Evolutionary conservation across 2,329 filamentous ascomycete genomes (phyloP).

Genomic region (Ambrosiella beaveri): DNA sequence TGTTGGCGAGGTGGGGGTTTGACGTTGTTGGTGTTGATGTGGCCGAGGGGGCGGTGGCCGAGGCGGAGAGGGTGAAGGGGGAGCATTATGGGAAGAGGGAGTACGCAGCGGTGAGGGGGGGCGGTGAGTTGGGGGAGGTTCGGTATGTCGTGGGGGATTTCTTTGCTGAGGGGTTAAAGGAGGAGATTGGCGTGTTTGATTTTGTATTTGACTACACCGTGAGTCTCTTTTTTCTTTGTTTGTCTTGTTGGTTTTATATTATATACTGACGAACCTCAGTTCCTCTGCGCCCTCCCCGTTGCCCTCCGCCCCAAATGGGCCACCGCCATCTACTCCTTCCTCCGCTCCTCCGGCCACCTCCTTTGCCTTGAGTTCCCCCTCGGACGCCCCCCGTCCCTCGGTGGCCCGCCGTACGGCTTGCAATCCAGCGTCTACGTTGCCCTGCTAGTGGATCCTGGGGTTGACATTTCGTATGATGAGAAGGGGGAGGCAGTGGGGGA

Average conservation of each 20-base stretch:
- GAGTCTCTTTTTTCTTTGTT: slow-evolving; percentile 16
- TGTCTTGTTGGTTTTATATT: not conserved
- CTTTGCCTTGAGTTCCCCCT: slow-evolving; percentile 64
- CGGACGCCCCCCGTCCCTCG: slow-evolving; percentile 44
- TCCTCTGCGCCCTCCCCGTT: slow-evolving; percentile 44
- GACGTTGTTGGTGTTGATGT: slow-evolving; percentile 61
- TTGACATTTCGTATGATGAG: slow-evolving; percentile 41
- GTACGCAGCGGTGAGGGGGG: slow-evolving; percentile 23
- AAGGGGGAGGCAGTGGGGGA: slow-evolving; percentile 18
- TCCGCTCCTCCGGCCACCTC: slow-evolving; percentile 32
- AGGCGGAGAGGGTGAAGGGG: slow-evolving; percentile 24
- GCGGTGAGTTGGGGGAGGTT: slow-evolving; percentile 22
- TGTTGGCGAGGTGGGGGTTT: slow-evolving; percentile 59
- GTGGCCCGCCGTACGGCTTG: slow-evolving; percentile 58
- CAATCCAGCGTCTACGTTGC: slow-evolving; percentile 53
- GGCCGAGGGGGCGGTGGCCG: slow-evolving; percentile 29
- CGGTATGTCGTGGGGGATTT: slow-evolving; percentile 48
- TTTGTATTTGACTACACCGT: slow-evolving; percentile 48
- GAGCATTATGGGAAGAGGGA: slow-evolving; percentile 16
- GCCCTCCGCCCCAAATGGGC: slow-evolving; percentile 36
- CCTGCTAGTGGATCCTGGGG: slow-evolving; percentile 52
- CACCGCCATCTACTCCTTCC: slow-evolving; percentile 30
- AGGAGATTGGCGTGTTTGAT: slow-evolving; percentile 40
- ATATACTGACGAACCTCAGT: slow-evolving; percentile 23
- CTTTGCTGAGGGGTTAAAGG: slow-evolving; percentile 42